Conservation (phyloP, 2,329 filamentous ascomycete species). For the Albifimbria verrucaria region DNA sequence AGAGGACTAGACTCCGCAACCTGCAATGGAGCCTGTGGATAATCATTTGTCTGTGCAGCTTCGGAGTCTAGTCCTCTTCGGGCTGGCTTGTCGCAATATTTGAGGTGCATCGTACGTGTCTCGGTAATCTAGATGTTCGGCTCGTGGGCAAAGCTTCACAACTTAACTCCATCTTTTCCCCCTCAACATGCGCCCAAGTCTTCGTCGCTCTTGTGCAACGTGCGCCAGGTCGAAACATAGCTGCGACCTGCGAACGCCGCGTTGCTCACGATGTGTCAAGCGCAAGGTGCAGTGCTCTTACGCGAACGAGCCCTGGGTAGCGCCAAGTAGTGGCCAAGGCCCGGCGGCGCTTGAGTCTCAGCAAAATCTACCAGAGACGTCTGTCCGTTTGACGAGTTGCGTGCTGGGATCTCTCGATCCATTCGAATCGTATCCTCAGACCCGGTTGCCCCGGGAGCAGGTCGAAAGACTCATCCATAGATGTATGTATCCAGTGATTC, state of each 20-base stretch:
- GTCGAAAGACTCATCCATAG: slow-evolving; percentile 54
- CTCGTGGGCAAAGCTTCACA: not conserved
- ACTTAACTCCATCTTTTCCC: not conserved
- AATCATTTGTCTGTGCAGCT: slow-evolving; percentile 1
- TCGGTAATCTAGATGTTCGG: not conserved
- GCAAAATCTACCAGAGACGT: not conserved
- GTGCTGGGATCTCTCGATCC: slow-evolving; percentile 41
- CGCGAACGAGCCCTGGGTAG: slow-evolving; percentile 45
- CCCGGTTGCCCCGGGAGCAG: slow-evolving; percentile 45
- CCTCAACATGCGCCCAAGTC: slow-evolving; percentile 47
- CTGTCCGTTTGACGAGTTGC: not conserved
- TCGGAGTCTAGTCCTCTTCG: slow-evolving; percentile 28
- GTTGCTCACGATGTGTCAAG: slow-evolving; percentile 53
- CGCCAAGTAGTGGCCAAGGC: not conserved
- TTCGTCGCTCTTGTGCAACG: slow-evolving; percentile 53
- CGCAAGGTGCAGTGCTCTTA: slow-evolving; percentile 46
- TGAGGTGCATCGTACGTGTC: not conserved
- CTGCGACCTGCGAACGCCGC: slow-evolving; percentile 52
- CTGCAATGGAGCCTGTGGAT: slow-evolving; percentile 2
- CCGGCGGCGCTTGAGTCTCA: not conserved
- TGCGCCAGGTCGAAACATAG: slow-evolving; percentile 54
- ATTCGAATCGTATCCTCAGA: slow-evolving; percentile 54
- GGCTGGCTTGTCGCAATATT: slow-evolving; percentile 3
- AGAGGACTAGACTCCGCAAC: slow-evolving; percentile 30
- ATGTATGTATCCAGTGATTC: slow-evolving; percentile 38